Percentiles rank a stretch among this genome's conserved stretches.
phyloP scores from a whole-genome alignment of 2,329 filamentous ascomycete species.

The Thermothelomyces thermophilus region DNA sequence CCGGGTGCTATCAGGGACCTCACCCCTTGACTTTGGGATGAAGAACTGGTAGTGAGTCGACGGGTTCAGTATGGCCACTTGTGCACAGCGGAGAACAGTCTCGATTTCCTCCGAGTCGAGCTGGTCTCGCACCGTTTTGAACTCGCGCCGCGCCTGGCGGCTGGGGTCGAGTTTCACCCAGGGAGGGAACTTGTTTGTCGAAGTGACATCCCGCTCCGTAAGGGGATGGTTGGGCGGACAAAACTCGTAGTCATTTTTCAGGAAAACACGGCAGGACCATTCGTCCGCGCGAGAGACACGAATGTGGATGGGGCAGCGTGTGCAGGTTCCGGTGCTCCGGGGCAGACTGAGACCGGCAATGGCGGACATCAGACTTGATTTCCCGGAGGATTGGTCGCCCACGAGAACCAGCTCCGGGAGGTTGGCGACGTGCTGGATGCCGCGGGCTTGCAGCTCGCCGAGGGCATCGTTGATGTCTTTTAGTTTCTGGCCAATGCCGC shows the following conservation, averaged over 20 bases:
- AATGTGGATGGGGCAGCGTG: slow-evolving; percentile 74
- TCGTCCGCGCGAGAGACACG: slow-evolving; percentile 53
- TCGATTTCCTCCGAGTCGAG: slow-evolving; percentile 56
- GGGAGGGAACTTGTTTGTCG: slow-evolving; percentile 52
- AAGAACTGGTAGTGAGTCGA: slow-evolving; percentile 45
- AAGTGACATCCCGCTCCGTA: slow-evolving; percentile 41
- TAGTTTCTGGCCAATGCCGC: slow-evolving; percentile 54
- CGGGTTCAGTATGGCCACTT: slow-evolving; percentile 70
- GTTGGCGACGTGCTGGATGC: slow-evolving; percentile 62
- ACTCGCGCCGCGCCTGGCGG: slow-evolving; percentile 41
- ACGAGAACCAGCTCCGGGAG: slow-evolving; percentile 77
- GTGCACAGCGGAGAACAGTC: slow-evolving; percentile 63
- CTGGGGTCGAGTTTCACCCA: slow-evolving; percentile 50
- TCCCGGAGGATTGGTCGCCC: slow-evolving; percentile 79
- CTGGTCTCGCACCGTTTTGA: slow-evolving; percentile 57
- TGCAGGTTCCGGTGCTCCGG: slow-evolving; percentile 65
- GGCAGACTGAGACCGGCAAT: slow-evolving; percentile 66
- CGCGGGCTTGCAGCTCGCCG: slow-evolving; percentile 62
- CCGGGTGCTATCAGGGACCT: slow-evolving; percentile 16
- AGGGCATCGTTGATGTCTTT: slow-evolving; percentile 61
- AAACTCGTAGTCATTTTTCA: slow-evolving; percentile 60
- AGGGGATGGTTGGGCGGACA: slow-evolving; percentile 36
- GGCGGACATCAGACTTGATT: slow-evolving; percentile 62
- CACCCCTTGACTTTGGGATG: slow-evolving; percentile 39
- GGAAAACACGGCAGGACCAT: slow-evolving; percentile 63